phyloP scores from a whole-genome alignment of 1,139 yeast species.

The Blastobotrys serpentis region DNA sequence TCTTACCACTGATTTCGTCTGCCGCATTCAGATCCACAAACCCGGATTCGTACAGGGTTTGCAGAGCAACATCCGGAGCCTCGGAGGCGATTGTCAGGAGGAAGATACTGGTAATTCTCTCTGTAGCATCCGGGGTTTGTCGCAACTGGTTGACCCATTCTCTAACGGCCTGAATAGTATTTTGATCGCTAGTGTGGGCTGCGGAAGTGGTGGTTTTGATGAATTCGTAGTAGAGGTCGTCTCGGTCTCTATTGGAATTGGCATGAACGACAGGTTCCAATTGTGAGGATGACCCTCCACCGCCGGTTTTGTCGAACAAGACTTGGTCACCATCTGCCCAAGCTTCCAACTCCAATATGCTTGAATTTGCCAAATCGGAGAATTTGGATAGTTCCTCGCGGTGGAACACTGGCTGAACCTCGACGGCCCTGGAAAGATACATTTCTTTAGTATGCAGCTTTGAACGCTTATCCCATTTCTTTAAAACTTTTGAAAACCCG shows the following conservation, averaged over 20 bases:
- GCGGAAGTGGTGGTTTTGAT: constrained; percentile 49
- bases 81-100: constrained; percentile 55
- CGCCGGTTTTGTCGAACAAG: constrained; percentile 31
- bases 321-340: constrained; percentile 71
- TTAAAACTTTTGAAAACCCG: constrained; percentile 90
- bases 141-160: constrained; percentile 53
- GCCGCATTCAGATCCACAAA: constrained; percentile 40
- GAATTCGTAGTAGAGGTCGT: constrained; percentile 67
- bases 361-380: constrained; percentile 76
- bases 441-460: constrained; percentile 92
- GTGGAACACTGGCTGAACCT: constrained; percentile 95
- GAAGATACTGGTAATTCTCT: constrained; percentile 62
- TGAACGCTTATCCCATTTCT: constrained; percentile 97
- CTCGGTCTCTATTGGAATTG: constrained; percentile 37
- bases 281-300: constrained; percentile 9
- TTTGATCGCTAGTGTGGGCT: constrained; percentile 36
- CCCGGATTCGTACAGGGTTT: constrained; percentile 41
- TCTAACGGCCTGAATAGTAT: constrained; percentile 31
- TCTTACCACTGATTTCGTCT: constrained; percentile 46
- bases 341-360: constrained; percentile 81
- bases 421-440: constrained; percentile 86
- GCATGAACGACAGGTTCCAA: constrained; percentile 8
- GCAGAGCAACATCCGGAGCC: constrained; percentile 44
- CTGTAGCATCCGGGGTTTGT: constrained; percentile 44
- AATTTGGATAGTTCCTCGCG: constrained; percentile 81